phyloP scores from a whole-genome alignment of 768 basidiomycete species.

The Podaxis rugospora region DNA sequence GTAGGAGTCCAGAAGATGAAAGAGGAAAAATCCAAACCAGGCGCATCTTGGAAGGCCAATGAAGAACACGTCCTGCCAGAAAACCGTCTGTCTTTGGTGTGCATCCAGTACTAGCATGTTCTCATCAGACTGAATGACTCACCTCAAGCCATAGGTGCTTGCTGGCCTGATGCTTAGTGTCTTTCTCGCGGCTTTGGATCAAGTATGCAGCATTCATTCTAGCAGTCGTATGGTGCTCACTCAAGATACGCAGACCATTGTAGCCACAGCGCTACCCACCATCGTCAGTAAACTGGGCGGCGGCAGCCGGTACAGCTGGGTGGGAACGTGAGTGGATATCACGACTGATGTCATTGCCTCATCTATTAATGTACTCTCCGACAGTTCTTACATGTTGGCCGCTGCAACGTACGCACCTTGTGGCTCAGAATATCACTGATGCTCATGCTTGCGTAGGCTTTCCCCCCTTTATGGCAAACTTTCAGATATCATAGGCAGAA shows the following conservation, averaged over 20 bases:
- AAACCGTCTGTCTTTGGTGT: constrained; percentile 44
- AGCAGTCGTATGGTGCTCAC: not conserved
- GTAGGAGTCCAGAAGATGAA: not conserved
- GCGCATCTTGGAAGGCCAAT: constrained; percentile 49
- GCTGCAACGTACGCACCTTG: constrained; percentile 38
- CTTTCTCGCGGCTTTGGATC: constrained; percentile 56
- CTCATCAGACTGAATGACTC: not conserved
- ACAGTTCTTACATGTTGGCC: constrained; percentile 70
- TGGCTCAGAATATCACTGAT: not conserved
- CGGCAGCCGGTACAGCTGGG: constrained; percentile 66
- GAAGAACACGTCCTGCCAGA: constrained; percentile 57
- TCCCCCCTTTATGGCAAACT: constrained; percentile 77
- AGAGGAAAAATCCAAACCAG: constrained; percentile 26
- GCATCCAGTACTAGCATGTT: constrained; percentile 6
- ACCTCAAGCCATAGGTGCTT: constrained; percentile 33
- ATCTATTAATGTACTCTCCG: constrained; percentile 6
- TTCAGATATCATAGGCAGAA: constrained; percentile 56
- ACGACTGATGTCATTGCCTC: not conserved
- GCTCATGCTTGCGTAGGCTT: constrained; percentile 30
- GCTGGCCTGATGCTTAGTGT: constrained; percentile 39
- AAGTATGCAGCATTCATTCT: constrained; percentile 32
- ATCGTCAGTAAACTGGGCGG: constrained; percentile 65
- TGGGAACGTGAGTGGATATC: constrained; percentile 47
- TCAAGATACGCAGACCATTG: constrained; percentile 44
- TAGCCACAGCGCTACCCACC: constrained; percentile 73